Base-by-base conservation (phyloP, 352 stramenopile species). In the Pythium apleroticum region DNA sequence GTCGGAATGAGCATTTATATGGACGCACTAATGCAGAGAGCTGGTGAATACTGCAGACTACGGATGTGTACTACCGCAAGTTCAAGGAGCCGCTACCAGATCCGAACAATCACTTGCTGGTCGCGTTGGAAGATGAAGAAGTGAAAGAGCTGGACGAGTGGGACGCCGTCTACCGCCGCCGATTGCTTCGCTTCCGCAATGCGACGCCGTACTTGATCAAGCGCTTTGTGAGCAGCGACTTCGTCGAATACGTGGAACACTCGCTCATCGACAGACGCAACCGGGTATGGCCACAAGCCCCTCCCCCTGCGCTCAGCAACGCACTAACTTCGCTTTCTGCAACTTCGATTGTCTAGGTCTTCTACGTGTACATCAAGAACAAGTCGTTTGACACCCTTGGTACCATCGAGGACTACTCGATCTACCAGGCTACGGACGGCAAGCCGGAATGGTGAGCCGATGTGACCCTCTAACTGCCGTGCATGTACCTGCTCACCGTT, bases 341-440 rank as follows among this genome's bases (percentile, higher is more conserved):
- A n/a, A n/a, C n/a, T n/a, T 39, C 11, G 33, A 39, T 39, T 39
- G 8, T 31, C 14, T 45, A 93, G 81, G 57, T 88, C 12, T 89
- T 94, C 54, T 94, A 92, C 60, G 84, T 94, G 19, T 91, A 90
- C 53, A 71, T 88, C 28, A 81, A 76, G 61, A 94, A 94, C 60
- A 59, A 83, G 30, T 90, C 81, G 35, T 92, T 92, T 56, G 75
- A 82, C 28, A 77, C 80, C 12, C 45, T 94, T n/a, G 81, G 82
- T 5, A 67, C 80, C 0, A 77, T 94, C n/a, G 80, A 91, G 69
- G 83, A 91, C 54, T 91, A 81, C 63, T 76, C 76, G 0, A 74
- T 90, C 33, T 92, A 90, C 52, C 72, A 80, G 41, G 48, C 61
- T 1, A 65, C 83, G 2, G 41, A 63, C 3, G 66, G 74, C 19